Evolutionary conservation across 306 rosid genomes (phyloP).

Genomic region (Vigna reflexopilosa): DNA sequence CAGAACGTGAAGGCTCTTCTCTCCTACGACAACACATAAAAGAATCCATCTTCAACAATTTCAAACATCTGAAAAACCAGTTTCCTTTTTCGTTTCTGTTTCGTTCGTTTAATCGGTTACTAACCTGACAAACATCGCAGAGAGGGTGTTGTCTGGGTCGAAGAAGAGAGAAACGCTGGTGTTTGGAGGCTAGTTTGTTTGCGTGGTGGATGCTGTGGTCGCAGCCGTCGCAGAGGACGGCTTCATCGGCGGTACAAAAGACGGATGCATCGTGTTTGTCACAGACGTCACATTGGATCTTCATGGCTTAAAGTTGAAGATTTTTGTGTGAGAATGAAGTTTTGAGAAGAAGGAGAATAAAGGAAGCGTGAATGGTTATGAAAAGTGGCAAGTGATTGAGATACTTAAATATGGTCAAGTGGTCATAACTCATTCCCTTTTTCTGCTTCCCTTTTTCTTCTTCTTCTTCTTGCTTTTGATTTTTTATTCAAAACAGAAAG

Average conservation of each 20-base stretch:
- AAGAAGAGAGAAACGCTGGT: constrained; percentile 84
- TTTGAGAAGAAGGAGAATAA: constrained; percentile 21
- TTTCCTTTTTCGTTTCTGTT: no score
- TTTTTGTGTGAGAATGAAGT: not conserved
- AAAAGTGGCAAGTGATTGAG: not conserved
- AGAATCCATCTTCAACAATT: not conserved
- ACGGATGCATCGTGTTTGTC: constrained; percentile 68
- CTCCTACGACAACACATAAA: constrained; percentile 52
- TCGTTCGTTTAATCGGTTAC: no score
- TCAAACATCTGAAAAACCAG: not conserved
- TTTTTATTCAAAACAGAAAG: not conserved
- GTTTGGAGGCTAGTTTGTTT: constrained; percentile 92
- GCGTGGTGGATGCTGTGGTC: constrained; percentile 97
- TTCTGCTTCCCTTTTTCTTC: not conserved
- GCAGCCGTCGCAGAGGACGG: constrained; percentile 78
- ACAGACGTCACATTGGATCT: constrained; percentile 96
- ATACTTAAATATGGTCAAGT: constrained; percentile 28
- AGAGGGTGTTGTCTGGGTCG: constrained; percentile 57
- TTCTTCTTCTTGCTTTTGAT: not conserved
- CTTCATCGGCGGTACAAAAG: constrained; percentile 97
- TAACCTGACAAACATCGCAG: constrained; percentile 82
- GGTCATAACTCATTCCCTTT: not conserved
- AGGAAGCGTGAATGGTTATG: constrained; percentile 1
- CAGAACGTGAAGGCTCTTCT: constrained; percentile 81
- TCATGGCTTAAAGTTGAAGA: constrained; percentile 49